phyloP scores from a whole-genome alignment of 345 rosid genomes.

The Populus simonii region DNA sequence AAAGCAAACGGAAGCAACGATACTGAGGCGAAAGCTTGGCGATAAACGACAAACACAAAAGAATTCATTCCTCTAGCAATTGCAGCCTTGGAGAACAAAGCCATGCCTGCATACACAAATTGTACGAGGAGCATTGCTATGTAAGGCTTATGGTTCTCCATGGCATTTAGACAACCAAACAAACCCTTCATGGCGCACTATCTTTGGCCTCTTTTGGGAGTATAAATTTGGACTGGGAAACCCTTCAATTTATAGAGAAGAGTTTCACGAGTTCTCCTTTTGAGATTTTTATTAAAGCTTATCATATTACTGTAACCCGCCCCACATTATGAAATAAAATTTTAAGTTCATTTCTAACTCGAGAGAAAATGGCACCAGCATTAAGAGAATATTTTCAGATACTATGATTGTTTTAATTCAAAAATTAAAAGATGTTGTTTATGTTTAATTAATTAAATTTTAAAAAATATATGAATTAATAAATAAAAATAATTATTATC shows the following conservation, averaged over 20 bases:
- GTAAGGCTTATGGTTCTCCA: slow-evolving; percentile 47
- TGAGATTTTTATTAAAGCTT: too few relatives aligned
- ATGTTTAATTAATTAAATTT: too few relatives aligned
- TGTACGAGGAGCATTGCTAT: slow-evolving; percentile 65
- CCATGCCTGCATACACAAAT: slow-evolving; percentile 71
- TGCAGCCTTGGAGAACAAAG: slow-evolving; percentile 72
- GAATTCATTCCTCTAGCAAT: slow-evolving; percentile 73
- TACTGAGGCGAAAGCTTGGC: slow-evolving; percentile 71
- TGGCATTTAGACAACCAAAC: slow-evolving; percentile 1
- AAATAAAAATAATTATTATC: too few relatives aligned
- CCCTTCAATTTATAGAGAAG: slow-evolving; percentile 13
- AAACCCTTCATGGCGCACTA: slow-evolving; percentile 21
- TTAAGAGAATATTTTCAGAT: too few relatives aligned
- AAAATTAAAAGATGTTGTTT: too few relatives aligned
- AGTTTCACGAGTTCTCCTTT: not conserved
- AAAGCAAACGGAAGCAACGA: slow-evolving; percentile 68
- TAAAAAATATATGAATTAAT: too few relatives aligned
- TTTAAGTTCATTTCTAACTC: too few relatives aligned
- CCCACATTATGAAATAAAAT: too few relatives aligned
- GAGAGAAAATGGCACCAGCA: too few relatives aligned
- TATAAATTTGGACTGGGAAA: not conserved
- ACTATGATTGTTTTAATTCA: too few relatives aligned
- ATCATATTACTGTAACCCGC: too few relatives aligned
- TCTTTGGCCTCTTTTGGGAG: not conserved
- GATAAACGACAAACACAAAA: slow-evolving; percentile 68